phyloP scores from a whole-genome alignment of 1,284 basidiomycete species.

The Ustilago bromivora region DNA sequence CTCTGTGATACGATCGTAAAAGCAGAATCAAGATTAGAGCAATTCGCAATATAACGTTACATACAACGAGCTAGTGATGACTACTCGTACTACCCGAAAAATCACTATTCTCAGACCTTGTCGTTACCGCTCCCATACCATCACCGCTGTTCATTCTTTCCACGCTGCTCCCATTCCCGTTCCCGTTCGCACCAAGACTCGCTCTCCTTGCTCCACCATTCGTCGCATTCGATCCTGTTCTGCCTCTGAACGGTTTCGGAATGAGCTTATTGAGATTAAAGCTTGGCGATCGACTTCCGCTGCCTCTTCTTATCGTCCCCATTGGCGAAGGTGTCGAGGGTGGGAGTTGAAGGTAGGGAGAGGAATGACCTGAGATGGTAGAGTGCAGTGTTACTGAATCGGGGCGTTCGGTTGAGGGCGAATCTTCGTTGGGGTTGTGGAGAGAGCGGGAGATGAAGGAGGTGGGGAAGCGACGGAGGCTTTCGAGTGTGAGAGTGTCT shows the following conservation, averaged over 20 bases:
- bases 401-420: conserved; percentile 24
- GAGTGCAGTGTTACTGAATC: conserved; percentile 4
- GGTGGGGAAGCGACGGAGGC: conserved; percentile 2
- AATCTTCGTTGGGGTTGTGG: conserved; percentile 4
- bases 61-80: background rate
- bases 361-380: conserved; percentile 15
- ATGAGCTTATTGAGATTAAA: conserved; percentile 49
- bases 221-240: background rate
- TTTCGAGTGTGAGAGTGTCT: conserved; percentile 1
- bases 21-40: too few species aligned
- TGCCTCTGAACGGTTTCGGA: conserved; percentile 22
- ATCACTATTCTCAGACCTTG: conserved; percentile 6
- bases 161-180: background rate
- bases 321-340: background rate
- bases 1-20: too few species aligned
- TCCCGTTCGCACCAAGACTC: background rate
- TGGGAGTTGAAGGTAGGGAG: conserved; percentile 26
- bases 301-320: conserved; percentile 5
- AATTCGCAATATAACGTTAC: too few species aligned
- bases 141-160: background rate
- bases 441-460: background rate
- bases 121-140: background rate
- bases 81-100: background rate
- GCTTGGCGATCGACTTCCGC: conserved; percentile 22
- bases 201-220: background rate